Evolutionary conservation across 129 eudicot species (phyloP).

Genomic region (Artemisia argyi): DNA sequence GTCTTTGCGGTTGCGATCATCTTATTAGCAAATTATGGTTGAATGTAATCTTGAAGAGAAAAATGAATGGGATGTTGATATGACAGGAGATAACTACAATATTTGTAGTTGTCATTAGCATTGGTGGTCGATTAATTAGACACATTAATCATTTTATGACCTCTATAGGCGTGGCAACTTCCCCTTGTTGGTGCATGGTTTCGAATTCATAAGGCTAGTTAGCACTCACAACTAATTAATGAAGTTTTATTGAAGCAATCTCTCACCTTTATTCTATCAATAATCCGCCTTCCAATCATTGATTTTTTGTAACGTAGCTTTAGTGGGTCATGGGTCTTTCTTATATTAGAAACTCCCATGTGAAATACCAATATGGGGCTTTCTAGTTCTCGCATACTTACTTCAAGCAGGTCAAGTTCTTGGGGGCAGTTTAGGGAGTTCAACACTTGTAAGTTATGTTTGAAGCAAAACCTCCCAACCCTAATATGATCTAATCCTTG

Average conservation of each 20-base stretch:
- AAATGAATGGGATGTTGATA: too few relatives aligned
- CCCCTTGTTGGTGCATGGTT: neutral
- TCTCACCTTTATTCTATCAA: neutral
- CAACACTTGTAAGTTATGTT: neutral
- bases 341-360: neutral
- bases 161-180: too few relatives aligned
- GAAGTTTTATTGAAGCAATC: constrained; percentile 18
- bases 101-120: too few relatives aligned
- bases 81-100: too few relatives aligned
- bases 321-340: constrained; percentile 14
- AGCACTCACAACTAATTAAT: neutral
- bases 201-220: constrained; percentile 7
- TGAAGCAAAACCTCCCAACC: constrained; percentile 20
- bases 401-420: neutral
- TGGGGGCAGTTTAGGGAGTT: constrained; percentile 13
- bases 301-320: constrained; percentile 7
- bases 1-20: too few relatives aligned
- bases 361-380: neutral
- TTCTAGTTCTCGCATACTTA: constrained; percentile 4
- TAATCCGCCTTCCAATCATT: constrained; percentile 21
- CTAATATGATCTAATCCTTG: neutral
- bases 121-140: neutral
- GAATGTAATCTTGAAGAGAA: too few relatives aligned
- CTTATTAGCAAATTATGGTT: too few relatives aligned
- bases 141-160: too few relatives aligned